These are phyloP conservation scores for Paspalum notatum DNA, from an alignment of 176 grass and related monocot genomes.

Conservation along the genomic window DNA sequence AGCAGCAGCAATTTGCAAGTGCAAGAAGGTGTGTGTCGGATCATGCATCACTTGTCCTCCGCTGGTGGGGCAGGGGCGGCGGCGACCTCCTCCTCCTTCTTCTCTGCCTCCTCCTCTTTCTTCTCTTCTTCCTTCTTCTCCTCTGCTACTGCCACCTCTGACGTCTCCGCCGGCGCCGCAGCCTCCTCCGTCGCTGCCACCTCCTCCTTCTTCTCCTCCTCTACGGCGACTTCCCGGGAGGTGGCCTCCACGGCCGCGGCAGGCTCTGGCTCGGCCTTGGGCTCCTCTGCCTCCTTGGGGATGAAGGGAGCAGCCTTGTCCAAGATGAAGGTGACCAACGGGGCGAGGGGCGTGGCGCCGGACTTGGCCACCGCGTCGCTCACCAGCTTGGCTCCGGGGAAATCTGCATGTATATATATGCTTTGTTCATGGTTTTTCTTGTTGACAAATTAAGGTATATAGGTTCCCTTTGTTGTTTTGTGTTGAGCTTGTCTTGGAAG, in stretches of 20 bases:
- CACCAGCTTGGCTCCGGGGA: conserved; percentile 83
- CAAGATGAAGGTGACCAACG: conserved; percentile 77
- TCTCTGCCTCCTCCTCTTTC: background rate
- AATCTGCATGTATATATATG: conserved; percentile 50
- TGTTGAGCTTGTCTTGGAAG: conserved; percentile 10
- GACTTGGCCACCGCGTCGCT: conserved; percentile 84
- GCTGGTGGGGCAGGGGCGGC: background rate
- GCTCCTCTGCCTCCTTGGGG: conserved; percentile 67
- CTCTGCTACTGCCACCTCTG: conserved; percentile 14
- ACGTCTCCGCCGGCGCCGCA: background rate
- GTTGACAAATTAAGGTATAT: too few species aligned
- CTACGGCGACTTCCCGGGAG: conserved; percentile 48
- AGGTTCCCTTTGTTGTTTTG: conserved; percentile 19
- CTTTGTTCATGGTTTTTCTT: too few species aligned
- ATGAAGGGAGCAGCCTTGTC: conserved; percentile 80
- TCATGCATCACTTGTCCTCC: conserved; percentile 52
- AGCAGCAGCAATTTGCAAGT: background rate
- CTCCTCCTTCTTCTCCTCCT: conserved; percentile 60
- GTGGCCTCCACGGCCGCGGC: conserved; percentile 40
- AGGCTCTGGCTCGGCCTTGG: conserved; percentile 42
- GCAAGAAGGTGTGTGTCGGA: background rate
- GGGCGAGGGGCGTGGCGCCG: conserved; percentile 47
- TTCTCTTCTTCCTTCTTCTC: conserved; percentile 43
- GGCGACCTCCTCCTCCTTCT: background rate
- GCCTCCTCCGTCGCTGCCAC: background rate